phyloP scores from a whole-genome alignment of 306 rosid species.

The Oemleria cerasiformis region DNA sequence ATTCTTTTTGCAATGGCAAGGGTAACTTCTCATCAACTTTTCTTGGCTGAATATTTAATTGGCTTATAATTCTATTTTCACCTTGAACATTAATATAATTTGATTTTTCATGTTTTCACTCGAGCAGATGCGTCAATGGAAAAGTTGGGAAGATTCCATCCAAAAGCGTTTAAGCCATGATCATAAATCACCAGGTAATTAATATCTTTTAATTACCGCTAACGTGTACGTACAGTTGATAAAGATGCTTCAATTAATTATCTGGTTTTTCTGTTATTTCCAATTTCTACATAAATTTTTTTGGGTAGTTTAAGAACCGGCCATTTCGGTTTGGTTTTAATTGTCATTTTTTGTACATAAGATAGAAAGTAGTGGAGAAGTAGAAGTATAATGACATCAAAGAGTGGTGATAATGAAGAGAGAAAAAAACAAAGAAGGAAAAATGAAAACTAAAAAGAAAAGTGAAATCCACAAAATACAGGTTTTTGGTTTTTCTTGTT shows the following conservation, averaged over 20 bases:
- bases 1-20: constrained; percentile 27
- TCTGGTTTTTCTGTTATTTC: neutral
- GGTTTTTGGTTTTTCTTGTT: no score
- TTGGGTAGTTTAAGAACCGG: no score
- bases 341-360: no score
- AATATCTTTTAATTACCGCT: neutral
- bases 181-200: constrained; percentile 17
- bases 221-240: neutral
- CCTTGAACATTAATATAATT: neutral
- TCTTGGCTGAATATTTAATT: neutral
- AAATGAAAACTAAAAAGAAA: no score
- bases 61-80: neutral
- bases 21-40: neutral
- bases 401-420: no score
- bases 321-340: no score
- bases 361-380: no score
- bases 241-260: neutral
- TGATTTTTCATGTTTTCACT: neutral
- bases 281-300: neutral
- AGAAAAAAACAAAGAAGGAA: no score
- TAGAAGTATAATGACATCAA: no score
- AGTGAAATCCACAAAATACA: no score
- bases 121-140: constrained; percentile 33
- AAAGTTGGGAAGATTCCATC: constrained; percentile 33
- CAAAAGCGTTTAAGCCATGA: neutral